These are phyloP conservation scores for Hypoxylon intermedium DNA, from an alignment of 495 filamentous ascomycete species.

Conservation along the genomic window DNA sequence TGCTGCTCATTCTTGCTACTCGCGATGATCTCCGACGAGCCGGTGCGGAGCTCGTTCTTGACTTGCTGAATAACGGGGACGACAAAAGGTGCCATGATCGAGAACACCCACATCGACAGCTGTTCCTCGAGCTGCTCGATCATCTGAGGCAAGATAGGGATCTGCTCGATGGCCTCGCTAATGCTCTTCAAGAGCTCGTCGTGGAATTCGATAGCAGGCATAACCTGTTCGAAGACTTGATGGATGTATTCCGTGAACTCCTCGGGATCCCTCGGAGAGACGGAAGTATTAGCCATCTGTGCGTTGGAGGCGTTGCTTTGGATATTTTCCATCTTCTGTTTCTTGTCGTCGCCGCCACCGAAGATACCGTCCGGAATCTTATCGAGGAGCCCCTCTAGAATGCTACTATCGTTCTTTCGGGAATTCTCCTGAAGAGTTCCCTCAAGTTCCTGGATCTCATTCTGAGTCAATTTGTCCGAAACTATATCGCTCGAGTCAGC, in stretches of 20 bases:
- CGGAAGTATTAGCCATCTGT: conserved; percentile 67
- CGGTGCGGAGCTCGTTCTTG: conserved; percentile 81
- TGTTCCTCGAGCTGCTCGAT: conserved; percentile 81
- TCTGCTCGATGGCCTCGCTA: conserved; percentile 75
- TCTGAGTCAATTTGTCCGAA: conserved; percentile 85
- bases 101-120: conserved; percentile 85
- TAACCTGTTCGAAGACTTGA: conserved; percentile 74
- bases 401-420: conserved; percentile 61
- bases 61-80: conserved; percentile 84
- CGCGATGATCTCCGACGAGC: conserved; percentile 84
- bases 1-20: conserved; percentile 79
- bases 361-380: conserved; percentile 80
- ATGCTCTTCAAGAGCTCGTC: conserved; percentile 83
- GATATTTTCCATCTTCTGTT: conserved; percentile 68
- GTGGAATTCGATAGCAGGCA: conserved; percentile 86
- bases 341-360: conserved; percentile 70
- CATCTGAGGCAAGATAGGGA: conserved; percentile 78
- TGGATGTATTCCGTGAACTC: conserved; percentile 73
- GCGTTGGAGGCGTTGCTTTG: conserved; percentile 71
- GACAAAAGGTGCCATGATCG: conserved; percentile 82
- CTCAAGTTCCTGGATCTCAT: conserved; percentile 83
- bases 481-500: conserved; percentile 49
- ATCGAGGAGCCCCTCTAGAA: conserved; percentile 76
- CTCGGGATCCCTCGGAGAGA: conserved; percentile 77
- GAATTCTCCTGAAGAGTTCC: conserved; percentile 69